Evolutionary conservation across 2,329 filamentous ascomycete species (phyloP).

Genomic region (Westerdykella aurantiaca): DNA sequence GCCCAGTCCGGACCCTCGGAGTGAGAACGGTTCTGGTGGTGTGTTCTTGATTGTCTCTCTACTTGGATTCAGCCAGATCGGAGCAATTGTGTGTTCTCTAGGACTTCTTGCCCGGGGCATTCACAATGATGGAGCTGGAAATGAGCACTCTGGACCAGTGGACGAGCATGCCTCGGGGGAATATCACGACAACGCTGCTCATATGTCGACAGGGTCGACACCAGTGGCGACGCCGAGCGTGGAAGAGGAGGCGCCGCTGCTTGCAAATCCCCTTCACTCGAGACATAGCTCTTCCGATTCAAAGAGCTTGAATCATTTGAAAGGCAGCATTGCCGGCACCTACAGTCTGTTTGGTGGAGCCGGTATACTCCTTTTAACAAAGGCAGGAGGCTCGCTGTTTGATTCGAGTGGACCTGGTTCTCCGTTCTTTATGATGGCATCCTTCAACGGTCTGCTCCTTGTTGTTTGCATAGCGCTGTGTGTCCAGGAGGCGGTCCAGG

Average conservation of each 20-base stretch:
- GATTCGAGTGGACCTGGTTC: constrained; percentile 67
- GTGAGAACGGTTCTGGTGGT: constrained; percentile 59
- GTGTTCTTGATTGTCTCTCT: constrained; percentile 74
- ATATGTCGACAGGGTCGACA: constrained; percentile 31
- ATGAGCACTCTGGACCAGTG: constrained; percentile 10
- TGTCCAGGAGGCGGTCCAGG: constrained; percentile 6
- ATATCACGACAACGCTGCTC: constrained; percentile 12
- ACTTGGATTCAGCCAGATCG: constrained; percentile 90
- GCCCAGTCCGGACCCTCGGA: constrained; percentile 67
- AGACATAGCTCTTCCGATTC: constrained; percentile 6
- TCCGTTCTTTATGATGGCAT: constrained; percentile 92
- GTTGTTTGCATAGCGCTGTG: constrained; percentile 35
- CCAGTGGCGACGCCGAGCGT: constrained; percentile 28
- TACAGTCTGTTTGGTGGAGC: constrained; percentile 88
- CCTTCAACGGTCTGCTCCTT: constrained; percentile 72
- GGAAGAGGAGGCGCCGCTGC: constrained; percentile 25
- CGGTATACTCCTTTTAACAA: constrained; percentile 86
- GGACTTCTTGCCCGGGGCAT: constrained; percentile 79
- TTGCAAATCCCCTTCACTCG: constrained; percentile 15
- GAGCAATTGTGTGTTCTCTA: constrained; percentile 92
- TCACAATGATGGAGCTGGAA: constrained; percentile 43
- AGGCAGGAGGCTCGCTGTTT: constrained; percentile 81
- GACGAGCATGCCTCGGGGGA: constrained; percentile 3
- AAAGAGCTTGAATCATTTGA: constrained; percentile 54
- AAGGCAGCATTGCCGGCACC: constrained; percentile 89